Evolutionary conservation across 2,329 filamentous ascomycete genomes (phyloP), one percentile per base, ranked within the genome.

Genomic region (Colletotrichum sp.): DNA sequence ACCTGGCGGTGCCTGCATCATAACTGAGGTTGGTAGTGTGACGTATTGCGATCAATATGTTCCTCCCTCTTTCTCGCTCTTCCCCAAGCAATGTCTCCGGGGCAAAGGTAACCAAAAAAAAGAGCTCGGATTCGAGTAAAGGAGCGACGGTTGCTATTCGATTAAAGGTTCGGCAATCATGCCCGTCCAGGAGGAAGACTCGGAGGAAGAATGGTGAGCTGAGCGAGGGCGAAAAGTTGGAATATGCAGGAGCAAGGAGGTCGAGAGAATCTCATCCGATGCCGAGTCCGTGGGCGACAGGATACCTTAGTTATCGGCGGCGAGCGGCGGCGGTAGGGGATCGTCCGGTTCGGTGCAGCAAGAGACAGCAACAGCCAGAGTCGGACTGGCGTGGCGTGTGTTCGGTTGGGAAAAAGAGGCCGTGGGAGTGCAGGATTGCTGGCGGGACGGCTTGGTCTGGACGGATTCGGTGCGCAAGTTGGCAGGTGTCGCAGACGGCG

Each of bases 1-100:
- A 77, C 85, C 85, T 67, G 88, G 84, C 65, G 88, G 84, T 73
- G 88, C 84, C 83, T 91, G 90, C 90, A 92, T 91, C 66, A 80
- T 81, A 78, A 32, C 9, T 62, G 24, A 34, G 30, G 36, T 69
- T 7, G 44, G 15, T 18, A 15, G 3, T 26, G 16, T 32, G 16
- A 32, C 21, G 34, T 18, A 7, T 66, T 39, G 65, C 73, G 39
- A 67, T 36, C 32, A 60, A 30, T 18, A 24, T 30, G 30, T 57
- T 67, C 62, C 44, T 52, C 62, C 60, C 72, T 75, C 75, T 71
- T 59, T 18, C 49, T 76, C 26, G 28, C 26, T 59, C 44, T 73
- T 75, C 66, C 66, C 67, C 60, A 55, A 71, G 39, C 24, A 63
- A 60, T 7, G 65, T 59, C 15, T 67, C 24, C 32, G 39, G 15